These are phyloP conservation scores for Haematococcus lacustris DNA, from an alignment of 139 green algal genomes.

Conservation along the genomic window DNA sequence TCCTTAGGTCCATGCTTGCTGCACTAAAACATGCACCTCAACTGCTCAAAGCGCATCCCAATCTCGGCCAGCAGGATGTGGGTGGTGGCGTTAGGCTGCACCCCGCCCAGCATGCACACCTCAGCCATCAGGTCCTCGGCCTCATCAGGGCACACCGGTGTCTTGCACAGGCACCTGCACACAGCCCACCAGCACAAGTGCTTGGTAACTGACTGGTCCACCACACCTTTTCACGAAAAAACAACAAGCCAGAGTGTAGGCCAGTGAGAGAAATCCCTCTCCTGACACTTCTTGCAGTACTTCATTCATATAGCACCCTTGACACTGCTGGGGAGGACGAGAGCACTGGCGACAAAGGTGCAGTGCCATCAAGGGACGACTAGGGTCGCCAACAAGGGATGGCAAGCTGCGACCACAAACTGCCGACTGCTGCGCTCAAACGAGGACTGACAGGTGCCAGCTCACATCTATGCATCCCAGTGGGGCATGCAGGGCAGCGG, in stretches of 20 bases:
- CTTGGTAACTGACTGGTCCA: not conserved
- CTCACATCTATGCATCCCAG: not conserved
- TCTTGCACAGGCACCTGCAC: constrained; percentile 10
- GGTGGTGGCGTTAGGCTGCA: constrained; percentile 9
- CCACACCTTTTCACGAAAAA: not conserved
- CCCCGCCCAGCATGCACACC: constrained; percentile 4
- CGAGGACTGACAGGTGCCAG: not conserved
- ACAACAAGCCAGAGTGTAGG: not conserved
- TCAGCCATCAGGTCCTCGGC: constrained; percentile 9
- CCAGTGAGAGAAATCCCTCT: no score
- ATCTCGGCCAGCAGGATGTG: constrained; percentile 9
- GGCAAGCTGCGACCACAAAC: not conserved
- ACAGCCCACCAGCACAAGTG: not conserved
- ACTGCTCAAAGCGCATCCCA: constrained; percentile 9
- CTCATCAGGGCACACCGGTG: not conserved
- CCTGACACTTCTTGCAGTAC: no score
- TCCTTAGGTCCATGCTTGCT: not conserved
- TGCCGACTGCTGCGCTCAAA: not conserved
- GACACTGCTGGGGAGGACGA: not conserved
- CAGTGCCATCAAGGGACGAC: not conserved
- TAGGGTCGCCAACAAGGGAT: not conserved
- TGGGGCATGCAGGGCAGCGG: not conserved
- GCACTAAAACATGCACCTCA: not conserved
- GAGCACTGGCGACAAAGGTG: not conserved
- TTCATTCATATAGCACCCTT: not conserved